Conservation (phyloP, 139 green algal species). For the Ettlia oleoabundans region DNA sequence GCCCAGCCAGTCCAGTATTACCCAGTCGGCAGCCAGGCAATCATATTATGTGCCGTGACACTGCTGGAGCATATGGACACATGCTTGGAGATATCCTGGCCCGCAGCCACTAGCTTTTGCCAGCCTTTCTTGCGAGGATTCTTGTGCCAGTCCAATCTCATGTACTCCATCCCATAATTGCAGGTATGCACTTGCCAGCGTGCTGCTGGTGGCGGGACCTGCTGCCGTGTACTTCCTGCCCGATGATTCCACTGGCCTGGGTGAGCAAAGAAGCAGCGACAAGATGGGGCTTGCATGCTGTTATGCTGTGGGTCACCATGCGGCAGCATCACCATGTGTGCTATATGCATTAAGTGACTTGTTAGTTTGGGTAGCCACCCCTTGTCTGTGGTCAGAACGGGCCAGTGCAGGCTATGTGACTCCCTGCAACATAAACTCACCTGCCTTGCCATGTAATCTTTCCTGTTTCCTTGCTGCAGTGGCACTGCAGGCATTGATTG, state of each 20-base stretch:
- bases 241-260: conserved; percentile 47
- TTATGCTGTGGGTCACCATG: no score
- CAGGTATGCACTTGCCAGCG: conserved; percentile 44
- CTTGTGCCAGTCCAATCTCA: no score
- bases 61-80: no score
- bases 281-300: background rate
- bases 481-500: conserved; percentile 50
- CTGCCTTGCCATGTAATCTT: background rate
- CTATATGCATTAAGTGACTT: no score
- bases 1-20: no score
- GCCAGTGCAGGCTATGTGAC: background rate
- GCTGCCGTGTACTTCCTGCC: conserved; percentile 61
- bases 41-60: no score
- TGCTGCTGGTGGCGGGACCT: conserved; percentile 52
- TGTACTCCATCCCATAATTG: background rate
- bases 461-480: conserved; percentile 28
- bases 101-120: background rate
- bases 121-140: no score
- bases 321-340: no score
- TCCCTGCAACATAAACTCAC: no score
- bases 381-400: background rate
- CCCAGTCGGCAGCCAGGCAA: no score
- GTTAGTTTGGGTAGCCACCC: no score
- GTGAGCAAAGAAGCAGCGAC: background rate
- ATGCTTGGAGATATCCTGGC: background rate